phyloP scores from a whole-genome alignment of 441 rosid species.

The Breynia disticha region DNA sequence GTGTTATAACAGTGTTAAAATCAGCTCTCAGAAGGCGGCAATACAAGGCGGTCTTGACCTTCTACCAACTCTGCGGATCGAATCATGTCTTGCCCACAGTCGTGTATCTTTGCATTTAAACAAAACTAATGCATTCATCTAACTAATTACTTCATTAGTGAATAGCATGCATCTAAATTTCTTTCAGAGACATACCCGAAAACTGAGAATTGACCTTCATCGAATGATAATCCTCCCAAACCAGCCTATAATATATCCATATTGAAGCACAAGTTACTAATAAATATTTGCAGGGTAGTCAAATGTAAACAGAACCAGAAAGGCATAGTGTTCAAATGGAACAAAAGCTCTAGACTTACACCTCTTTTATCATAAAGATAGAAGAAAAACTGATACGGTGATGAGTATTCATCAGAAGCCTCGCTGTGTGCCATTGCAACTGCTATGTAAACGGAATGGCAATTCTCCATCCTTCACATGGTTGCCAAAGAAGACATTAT shows the following conservation, averaged over 20 bases:
- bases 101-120: constrained; percentile 41
- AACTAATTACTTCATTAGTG: neutral
- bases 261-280: neutral
- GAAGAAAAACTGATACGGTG: constrained; percentile 90
- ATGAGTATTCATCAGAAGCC: constrained; percentile 78
- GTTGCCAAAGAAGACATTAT: constrained; percentile 4
- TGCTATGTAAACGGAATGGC: constrained; percentile 91
- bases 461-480: constrained; percentile 72
- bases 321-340: neutral
- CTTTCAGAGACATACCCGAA: constrained; percentile 47
- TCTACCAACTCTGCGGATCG: constrained; percentile 64
- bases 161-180: neutral
- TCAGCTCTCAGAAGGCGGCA: constrained; percentile 60
- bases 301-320: neutral
- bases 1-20: neutral
- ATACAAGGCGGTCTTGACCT: constrained; percentile 65
- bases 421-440: constrained; percentile 93
- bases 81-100: constrained; percentile 50
- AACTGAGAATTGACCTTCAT: constrained; percentile 93
- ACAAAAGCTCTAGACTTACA: constrained; percentile 29
- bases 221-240: constrained; percentile 86
- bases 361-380: constrained; percentile 85
- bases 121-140: neutral
- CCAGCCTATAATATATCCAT: constrained; percentile 45
- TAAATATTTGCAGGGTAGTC: neutral